Evolutionary conservation across 2,329 filamentous ascomycete species (phyloP), one percentile per base, ranked within the genome.

Genomic region (Penicillium sumatraense): DNA sequence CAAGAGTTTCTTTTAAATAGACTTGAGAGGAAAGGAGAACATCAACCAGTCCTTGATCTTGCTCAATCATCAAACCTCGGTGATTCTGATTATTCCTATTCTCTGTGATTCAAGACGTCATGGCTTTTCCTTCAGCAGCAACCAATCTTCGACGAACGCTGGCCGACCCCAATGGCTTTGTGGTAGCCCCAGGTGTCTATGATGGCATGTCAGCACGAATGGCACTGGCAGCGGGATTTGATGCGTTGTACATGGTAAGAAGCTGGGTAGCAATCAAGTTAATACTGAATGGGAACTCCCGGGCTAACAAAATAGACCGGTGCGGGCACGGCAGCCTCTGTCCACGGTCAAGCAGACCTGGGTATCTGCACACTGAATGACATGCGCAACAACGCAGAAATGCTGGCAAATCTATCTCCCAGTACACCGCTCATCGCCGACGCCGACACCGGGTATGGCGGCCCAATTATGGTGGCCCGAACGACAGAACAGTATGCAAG

Each of bases 401-500:
- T 82, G 80, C 78, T 83, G 49, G 79, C 80, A 3, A 79, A 78
- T 47, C 74, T 83, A 3, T 76, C 80, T 33, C 78, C 80, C 0
- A 72, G 72, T 27, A 76, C 72, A 2, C 80, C 82, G 6, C 68
- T 83, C 5, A 83, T 84, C 55, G 80, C 80, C 23, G 81, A 84
- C 54, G 79, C 79, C 59, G 81, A 83, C 61, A 83, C 81, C 4
- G 81, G 81, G 27, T 83, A 83, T 61, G 81, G 81, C 40, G 80
- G 81, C 0, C 73, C 75, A n/a, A 71, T 76, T 44, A 77, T 77
- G 74, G 74, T 82, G 29, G 75, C 78, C 11, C 75, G 80, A 14
- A 81, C 80, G 4, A 78, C 80, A 5, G 72, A 75, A 21, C 72
- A 78, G 46, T 84, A 84, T 68, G 77, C 78, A 21, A 77, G 79